phyloP scores from a whole-genome alignment of 176 grass and related monocot genomes.

The Oryza nivara region DNA sequence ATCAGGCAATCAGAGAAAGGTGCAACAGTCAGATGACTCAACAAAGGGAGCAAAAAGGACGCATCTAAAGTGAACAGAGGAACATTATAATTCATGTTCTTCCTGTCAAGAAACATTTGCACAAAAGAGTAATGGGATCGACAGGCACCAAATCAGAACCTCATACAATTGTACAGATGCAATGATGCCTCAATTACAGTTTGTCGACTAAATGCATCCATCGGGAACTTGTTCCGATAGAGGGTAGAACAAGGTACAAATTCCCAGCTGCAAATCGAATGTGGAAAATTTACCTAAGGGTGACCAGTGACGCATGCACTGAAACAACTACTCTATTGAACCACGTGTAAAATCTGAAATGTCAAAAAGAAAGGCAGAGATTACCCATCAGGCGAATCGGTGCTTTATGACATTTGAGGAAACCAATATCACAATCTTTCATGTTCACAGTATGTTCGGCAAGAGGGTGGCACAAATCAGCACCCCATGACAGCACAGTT shows the following conservation, averaged over 20 bases:
- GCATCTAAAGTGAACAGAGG: background rate
- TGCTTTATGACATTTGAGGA: conserved; percentile 59
- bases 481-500: conserved; percentile 99
- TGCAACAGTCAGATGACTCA: background rate
- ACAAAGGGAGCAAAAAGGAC: background rate
- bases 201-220: conserved; percentile 54
- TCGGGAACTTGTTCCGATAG: conserved; percentile 48
- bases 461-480: conserved; percentile 51
- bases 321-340: conserved; percentile 56
- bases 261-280: conserved; percentile 50
- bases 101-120: conserved; percentile 21
- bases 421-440: conserved; percentile 68
- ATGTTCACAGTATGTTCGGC: conserved; percentile 46
- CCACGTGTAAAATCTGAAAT: conserved; percentile 67
- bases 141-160: conserved; percentile 32
- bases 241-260: conserved; percentile 47
- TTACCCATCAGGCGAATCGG: conserved; percentile 76
- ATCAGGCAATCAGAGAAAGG: background rate
- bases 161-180: conserved; percentile 53
- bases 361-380: conserved; percentile 54
- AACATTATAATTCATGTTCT: background rate
- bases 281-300: conserved; percentile 43
- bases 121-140: conserved; percentile 24
- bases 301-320: conserved; percentile 49
- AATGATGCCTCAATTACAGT: conserved; percentile 49